Evolutionary conservation across 2,329 filamentous ascomycete genomes (phyloP).

Genomic region (Fonsecaea nubica): DNA sequence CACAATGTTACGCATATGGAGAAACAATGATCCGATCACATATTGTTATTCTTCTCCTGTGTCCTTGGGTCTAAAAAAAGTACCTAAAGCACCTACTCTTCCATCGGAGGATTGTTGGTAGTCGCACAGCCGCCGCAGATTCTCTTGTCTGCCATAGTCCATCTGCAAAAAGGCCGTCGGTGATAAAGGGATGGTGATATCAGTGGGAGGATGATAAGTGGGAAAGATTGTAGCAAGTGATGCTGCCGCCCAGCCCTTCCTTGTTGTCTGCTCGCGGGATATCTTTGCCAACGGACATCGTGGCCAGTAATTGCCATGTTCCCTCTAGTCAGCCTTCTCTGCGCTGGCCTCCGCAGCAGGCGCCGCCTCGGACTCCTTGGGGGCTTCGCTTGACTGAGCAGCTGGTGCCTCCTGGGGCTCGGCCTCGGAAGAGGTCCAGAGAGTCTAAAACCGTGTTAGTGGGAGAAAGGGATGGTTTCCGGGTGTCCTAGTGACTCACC

Average conservation of each 20-base stretch:
- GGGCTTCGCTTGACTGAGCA: constrained; percentile 39
- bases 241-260: constrained; percentile 25
- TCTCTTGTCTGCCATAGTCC: constrained; percentile 27
- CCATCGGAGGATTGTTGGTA: constrained; percentile 18
- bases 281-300: constrained; percentile 21
- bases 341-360: constrained; percentile 33
- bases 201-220: constrained; percentile 30
- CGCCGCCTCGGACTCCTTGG: constrained; percentile 38
- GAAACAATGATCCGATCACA: constrained; percentile 29
- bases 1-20: background rate
- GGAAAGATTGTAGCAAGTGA: constrained; percentile 32
- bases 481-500: constrained; percentile 59
- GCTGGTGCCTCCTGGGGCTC: constrained; percentile 69
- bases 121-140: constrained; percentile 32
- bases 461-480: constrained; percentile 8
- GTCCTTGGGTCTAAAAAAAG: constrained; percentile 33
- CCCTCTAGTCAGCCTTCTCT: constrained; percentile 40
- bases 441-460: constrained; percentile 67
- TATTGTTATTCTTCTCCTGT: constrained; percentile 36
- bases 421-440: constrained; percentile 98
- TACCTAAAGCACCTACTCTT: constrained; percentile 29
- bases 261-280: constrained; percentile 22
- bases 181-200: constrained; percentile 25
- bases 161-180: constrained; percentile 31
- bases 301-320: constrained; percentile 12